A percentile compares a stretch with the other conserved stretches of the same genome.
Conservation (phyloP, 1,139 yeast genomes). For the Scheffersomyces cryptocercus region DNA sequence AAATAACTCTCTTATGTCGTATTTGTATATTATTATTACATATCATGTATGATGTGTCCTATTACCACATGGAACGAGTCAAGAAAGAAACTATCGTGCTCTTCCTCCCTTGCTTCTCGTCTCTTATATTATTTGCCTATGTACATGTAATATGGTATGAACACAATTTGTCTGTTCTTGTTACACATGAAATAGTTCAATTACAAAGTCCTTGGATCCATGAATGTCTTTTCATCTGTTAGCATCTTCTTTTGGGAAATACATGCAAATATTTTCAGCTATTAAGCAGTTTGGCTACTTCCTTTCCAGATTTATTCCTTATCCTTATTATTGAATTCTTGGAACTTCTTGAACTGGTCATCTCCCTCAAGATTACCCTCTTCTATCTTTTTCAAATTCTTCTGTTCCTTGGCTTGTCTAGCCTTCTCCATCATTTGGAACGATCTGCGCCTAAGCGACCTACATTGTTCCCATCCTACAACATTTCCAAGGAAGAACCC, state of each 20-base stretch:
- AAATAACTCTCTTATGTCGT: too few relatives aligned
- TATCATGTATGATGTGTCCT: too few relatives aligned
- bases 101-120: too few relatives aligned
- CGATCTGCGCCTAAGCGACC: conserved; percentile 66
- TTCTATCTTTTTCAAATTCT: conserved; percentile 26
- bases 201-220: background rate
- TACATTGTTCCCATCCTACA: conserved; percentile 92
- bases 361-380: conserved; percentile 16
- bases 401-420: conserved; percentile 48
- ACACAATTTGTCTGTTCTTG: too few relatives aligned
- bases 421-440: conserved; percentile 65
- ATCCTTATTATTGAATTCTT: conserved; percentile 18
- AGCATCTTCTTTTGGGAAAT: background rate
- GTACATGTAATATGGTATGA: too few relatives aligned
- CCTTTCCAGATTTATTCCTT: background rate
- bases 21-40: too few relatives aligned
- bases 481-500: conserved; percentile 80
- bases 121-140: too few relatives aligned
- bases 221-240: conserved; percentile 2
- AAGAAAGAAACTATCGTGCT: too few relatives aligned
- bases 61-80: too few relatives aligned
- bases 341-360: conserved; percentile 30
- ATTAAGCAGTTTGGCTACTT: background rate
- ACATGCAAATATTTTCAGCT: too few relatives aligned
- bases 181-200: too few relatives aligned